Conservation (phyloP, 2,329 filamentous ascomycete species). For the Colletotrichum noveboracense region DNA sequence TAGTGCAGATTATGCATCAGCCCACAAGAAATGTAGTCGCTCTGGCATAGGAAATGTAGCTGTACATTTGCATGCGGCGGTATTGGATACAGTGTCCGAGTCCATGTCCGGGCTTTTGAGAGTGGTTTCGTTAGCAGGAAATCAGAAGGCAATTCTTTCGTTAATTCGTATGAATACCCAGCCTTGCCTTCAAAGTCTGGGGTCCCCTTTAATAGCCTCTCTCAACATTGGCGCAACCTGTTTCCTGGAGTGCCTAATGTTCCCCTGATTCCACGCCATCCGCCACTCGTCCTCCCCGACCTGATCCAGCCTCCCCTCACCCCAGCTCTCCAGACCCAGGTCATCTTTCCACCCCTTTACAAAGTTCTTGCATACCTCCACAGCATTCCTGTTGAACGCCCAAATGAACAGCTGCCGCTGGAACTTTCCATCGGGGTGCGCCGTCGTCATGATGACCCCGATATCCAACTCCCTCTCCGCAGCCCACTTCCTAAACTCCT, state of each 20-base stretch:
- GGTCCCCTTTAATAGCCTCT: slow-evolving; percentile 49
- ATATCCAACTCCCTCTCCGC: slow-evolving; percentile 65
- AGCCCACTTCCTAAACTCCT: slow-evolving; percentile 56
- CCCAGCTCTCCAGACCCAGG: slow-evolving; percentile 63
- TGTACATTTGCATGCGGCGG: too few relatives aligned
- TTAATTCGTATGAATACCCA: rapidly evolving
- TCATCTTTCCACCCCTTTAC: slow-evolving; percentile 44
- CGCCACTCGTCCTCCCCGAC: slow-evolving; percentile 49
- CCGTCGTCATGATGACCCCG: slow-evolving; percentile 73
- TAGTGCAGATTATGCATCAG: rapidly evolving
- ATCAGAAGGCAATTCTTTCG: not conserved
- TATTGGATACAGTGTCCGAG: rapidly evolving
- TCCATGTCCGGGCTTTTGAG: not conserved
- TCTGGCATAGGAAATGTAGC: not conserved
- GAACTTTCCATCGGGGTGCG: slow-evolving; percentile 59
- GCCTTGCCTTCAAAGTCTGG: not conserved
- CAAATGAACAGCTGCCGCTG: slow-evolving; percentile 72
- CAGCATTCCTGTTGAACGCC: slow-evolving; percentile 57
- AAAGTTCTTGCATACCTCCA: slow-evolving; percentile 61
- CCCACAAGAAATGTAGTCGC: not conserved
- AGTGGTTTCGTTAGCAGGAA: not conserved
- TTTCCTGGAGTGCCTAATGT: slow-evolving; percentile 67
- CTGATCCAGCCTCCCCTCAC: slow-evolving; percentile 49
- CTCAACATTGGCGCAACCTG: slow-evolving; percentile 72
- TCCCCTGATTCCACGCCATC: slow-evolving; percentile 71